phyloP scores from a whole-genome alignment of 805 yeast genomes.

The Sugiyamaella marilandica region DNA sequence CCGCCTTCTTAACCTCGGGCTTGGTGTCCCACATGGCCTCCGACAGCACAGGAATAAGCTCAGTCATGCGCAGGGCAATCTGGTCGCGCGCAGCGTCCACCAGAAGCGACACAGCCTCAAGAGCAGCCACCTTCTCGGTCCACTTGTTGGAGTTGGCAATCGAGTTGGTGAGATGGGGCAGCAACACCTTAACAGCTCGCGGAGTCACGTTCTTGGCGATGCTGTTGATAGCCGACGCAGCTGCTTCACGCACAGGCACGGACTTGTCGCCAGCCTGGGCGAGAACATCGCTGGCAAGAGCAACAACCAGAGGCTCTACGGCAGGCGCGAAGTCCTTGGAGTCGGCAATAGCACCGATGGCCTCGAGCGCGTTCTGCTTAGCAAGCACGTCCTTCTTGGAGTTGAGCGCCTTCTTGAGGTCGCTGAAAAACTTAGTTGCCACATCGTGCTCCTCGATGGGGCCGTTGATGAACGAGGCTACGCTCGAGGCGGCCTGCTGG shows the following conservation, averaged over 20 bases:
- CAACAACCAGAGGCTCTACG: conserved; percentile 93
- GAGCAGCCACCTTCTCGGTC: conserved; percentile 94
- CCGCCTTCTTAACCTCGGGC: conserved; percentile 95
- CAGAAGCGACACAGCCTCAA: conserved; percentile 76
- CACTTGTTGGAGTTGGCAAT: conserved; percentile 74
- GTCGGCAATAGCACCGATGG: conserved; percentile 80
- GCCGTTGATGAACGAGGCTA: conserved; percentile 91
- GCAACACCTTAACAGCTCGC: conserved; percentile 81
- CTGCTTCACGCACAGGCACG: conserved; percentile 65
- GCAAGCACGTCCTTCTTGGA: conserved; percentile 68
- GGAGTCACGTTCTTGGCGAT: conserved; percentile 84
- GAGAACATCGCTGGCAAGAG: conserved; percentile 63
- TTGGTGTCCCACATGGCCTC: conserved; percentile 99
- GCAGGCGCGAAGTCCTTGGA: conserved; percentile 72
- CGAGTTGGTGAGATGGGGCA: conserved; percentile 72
- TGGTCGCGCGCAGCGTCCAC: conserved; percentile 94
- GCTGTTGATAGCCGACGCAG: conserved; percentile 70
- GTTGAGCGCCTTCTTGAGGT: conserved; percentile 68
- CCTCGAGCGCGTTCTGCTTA: conserved; percentile 75
- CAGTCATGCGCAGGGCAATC: conserved; percentile 98
- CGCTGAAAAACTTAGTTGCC: conserved; percentile 79
- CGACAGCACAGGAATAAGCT: conserved; percentile 94
- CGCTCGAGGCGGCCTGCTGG: conserved; percentile 79
- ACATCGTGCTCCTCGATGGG: conserved; percentile 98
- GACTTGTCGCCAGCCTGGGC: conserved; percentile 89